Base-by-base conservation (phyloP, 495 filamentous ascomycete genomes). In the Achaetomiella virescens region DNA sequence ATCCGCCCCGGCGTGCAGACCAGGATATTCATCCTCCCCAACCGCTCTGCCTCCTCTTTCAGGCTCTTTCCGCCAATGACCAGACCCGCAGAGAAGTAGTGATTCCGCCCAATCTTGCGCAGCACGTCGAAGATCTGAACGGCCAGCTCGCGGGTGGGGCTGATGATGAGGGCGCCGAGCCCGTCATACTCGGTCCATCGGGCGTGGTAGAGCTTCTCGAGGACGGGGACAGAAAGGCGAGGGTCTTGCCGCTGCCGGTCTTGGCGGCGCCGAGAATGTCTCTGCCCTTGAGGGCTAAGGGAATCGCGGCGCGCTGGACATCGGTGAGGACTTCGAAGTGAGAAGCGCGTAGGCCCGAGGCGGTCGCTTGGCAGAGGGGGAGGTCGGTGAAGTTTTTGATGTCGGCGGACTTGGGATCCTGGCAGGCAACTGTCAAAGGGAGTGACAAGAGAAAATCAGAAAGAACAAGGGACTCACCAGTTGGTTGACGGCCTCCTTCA, bases 91-190 rank as follows among this genome's bases (percentile, higher is more conserved):
- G 92, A 95, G 68, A 97, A 96, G 20, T 82, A 76, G 70, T 99
- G 93, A 43, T 91, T 84, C 40, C 89, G 79, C 6, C 93, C 93
- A 45, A 99, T 83, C 64, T 92, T 96, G 20, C 90, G 81, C 61
- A 99, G 69, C 0, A 97, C 92, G 44, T 96, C 89, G 69, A 99
- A 99, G 44, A 97, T 99, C 71, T 99, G 93, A 21, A 95, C 90
- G 1, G 93, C 93, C 27, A 99, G 76, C 67, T 99, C 93, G 62
- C 93, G 84, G 5, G 93, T 99, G 0, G 93, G 93, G 6, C 91
- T 92, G 35, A 99, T 85, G 60, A 99, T 88, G 47, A 99, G 77
- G 1, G 92, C 93, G 3, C 92, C 91, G 44, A 99, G 72, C 2
- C 93, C 93, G 71, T 99, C 93, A 60, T 86, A 75, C 60, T 95